Percentiles rank a stretch among this genome's conserved stretches.
Evolutionary conservation across 345 rosid species (phyloP).

Genomic region (Citrus mangshanensis): DNA sequence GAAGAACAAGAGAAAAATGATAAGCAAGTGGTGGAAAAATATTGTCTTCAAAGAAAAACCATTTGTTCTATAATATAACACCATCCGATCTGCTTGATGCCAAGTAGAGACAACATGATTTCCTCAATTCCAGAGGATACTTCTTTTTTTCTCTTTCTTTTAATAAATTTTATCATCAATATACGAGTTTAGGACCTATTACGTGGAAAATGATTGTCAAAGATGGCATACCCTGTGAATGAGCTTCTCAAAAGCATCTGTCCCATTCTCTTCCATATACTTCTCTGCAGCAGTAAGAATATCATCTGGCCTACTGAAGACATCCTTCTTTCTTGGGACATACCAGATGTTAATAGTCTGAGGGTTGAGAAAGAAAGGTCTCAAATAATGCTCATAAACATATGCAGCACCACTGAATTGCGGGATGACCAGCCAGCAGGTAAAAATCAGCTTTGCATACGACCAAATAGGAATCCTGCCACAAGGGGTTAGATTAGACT

Average conservation of each 20-base stretch:
- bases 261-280: slow-evolving; percentile 82
- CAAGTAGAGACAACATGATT: neutral
- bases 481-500: neutral
- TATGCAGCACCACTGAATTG: slow-evolving; percentile 96
- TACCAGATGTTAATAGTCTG: slow-evolving; percentile 88
- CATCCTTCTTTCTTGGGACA: slow-evolving; percentile 76
- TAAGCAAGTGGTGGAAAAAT: neutral
- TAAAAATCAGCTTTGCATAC: slow-evolving; percentile 69
- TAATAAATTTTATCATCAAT: neutral
- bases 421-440: slow-evolving; percentile 95
- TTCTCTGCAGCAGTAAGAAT: slow-evolving; percentile 85
- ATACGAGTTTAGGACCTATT: neutral
- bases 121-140: neutral
- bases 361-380: slow-evolving; percentile 74
- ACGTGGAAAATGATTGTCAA: neutral
- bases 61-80: neutral
- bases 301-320: slow-evolving; percentile 61
- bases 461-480: slow-evolving; percentile 93
- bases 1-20: slow-evolving; percentile 12
- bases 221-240: slow-evolving; percentile 52
- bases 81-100: neutral
- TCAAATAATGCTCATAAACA: slow-evolving; percentile 80
- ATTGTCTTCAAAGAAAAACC: too few relatives aligned
- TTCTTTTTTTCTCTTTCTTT: neutral
- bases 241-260: slow-evolving; percentile 81